Evolutionary conservation across 2,329 filamentous ascomycete species (phyloP).

Genomic region (Alternaria arborescens): DNA sequence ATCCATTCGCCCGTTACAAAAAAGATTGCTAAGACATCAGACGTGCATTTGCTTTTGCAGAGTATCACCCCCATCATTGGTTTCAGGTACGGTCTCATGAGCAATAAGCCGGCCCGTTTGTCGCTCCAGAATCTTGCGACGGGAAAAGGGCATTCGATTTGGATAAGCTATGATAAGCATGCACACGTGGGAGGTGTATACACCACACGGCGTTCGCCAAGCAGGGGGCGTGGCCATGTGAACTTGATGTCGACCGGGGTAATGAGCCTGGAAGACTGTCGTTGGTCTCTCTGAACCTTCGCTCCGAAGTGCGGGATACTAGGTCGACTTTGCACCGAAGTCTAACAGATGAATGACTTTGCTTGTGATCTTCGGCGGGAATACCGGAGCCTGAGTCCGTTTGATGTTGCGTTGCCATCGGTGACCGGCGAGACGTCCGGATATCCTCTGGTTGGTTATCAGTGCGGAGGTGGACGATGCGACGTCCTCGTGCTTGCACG

Average conservation of each 20-base stretch:
- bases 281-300: constrained; percentile 27
- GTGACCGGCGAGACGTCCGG: constrained; percentile 17
- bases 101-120: constrained; percentile 7
- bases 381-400: constrained; percentile 13
- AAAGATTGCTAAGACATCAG: constrained; percentile 1
- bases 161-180: constrained; percentile 45
- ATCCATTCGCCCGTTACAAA: constrained; percentile 16
- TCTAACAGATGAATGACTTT: constrained; percentile 9
- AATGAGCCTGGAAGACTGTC: constrained; percentile 23
- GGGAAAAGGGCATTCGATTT: constrained; percentile 26
- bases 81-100: constrained; percentile 19
- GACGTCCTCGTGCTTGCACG: constrained; percentile 18
- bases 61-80: constrained; percentile 16
- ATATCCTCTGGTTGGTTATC: constrained; percentile 14
- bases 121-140: constrained; percentile 11
- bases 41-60: not conserved
- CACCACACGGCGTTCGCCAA: constrained; percentile 34
- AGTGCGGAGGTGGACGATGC: constrained; percentile 18
- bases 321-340: constrained; percentile 13
- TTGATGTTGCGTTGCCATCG: constrained; percentile 16
- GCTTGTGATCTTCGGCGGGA: constrained; percentile 13
- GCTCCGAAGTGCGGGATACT: constrained; percentile 15
- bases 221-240: constrained; percentile 44
- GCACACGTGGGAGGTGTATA: constrained; percentile 40
- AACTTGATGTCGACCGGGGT: constrained; percentile 31